Conservation (phyloP, 768 basidiomycete genomes). For the Leucosporidium scottii region DNA sequence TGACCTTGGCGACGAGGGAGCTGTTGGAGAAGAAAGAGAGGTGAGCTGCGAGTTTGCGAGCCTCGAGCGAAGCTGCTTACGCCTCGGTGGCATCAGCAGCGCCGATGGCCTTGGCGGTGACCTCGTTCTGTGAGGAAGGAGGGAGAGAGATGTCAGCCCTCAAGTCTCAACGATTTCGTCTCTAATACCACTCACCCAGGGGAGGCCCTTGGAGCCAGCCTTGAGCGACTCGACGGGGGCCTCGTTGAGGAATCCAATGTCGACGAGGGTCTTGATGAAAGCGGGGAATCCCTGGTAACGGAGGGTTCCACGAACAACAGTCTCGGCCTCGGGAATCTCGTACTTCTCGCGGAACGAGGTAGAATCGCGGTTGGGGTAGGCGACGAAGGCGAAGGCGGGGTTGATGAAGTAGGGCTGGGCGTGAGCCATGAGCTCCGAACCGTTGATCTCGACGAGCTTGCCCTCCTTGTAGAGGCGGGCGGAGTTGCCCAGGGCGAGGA, state of each 20-base stretch:
- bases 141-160: not conserved
- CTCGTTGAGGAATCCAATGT: conserved; percentile 78
- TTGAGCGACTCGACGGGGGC: conserved; percentile 66
- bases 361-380: conserved; percentile 94
- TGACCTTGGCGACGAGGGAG: conserved; percentile 64
- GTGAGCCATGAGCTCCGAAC: conserved; percentile 76
- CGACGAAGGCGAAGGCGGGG: conserved; percentile 91
- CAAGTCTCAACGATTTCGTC: too few relatives aligned
- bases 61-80: conserved; percentile 49
- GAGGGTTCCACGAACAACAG: conserved; percentile 83
- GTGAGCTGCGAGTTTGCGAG: not conserved
- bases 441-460: conserved; percentile 59
- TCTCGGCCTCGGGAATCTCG: conserved; percentile 86
- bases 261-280: conserved; percentile 79
- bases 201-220: conserved; percentile 53
- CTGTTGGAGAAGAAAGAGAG: conserved; percentile 42
- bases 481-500: conserved; percentile 85
- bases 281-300: conserved; percentile 95
- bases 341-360: conserved; percentile 85
- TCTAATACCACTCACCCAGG: conserved; percentile 52
- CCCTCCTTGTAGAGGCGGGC: conserved; percentile 65
- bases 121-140: conserved; percentile 49
- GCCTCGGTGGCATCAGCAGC: conserved; percentile 63
- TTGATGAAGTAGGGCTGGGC: conserved; percentile 93
- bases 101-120: conserved; percentile 65